Base-by-base conservation (phyloP, 2,329 filamentous ascomycete genomes). In the Exophiala sp. region DNA sequence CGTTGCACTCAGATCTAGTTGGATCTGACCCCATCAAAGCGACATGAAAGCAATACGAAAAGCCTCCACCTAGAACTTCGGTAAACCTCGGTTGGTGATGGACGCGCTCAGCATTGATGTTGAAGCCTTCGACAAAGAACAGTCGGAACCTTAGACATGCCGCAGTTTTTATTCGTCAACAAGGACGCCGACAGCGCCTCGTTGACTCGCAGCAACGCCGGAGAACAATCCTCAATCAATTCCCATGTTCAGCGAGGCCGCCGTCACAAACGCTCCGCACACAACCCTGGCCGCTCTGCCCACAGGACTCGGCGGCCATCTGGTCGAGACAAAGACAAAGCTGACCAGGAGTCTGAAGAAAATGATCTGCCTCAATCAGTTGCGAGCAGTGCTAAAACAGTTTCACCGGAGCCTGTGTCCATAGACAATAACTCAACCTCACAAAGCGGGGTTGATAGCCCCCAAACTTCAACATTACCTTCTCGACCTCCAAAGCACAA, bases 121-220 rank as follows among this genome's bases (percentile, higher is more conserved):
- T 60, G 57, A 55, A 50, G 51, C 40, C 46, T 44, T 47, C 39
- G 50, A n/a, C 42, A 43, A 44, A 10, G 34, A 40, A 44, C 35
- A 48, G 43, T 10, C 16, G 16, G 41, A 46, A 47, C 34, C 47
- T 45, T 24, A 43, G 47, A 45, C 32, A 60, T 61, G 58, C 54
- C 50, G 18, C 47, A 47, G 18, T 62, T 61, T 50, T 34, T 62
- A 40, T 62, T 62, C 49, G 55, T 62, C 41, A 62, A 62, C 46
- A 62, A 62, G 54, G 56, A 57, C 47, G 58, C 58, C 14, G 47
- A 36, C 36, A 60, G 58, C 34, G 34, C 46, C 32, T 57, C 53
- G 36, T 42, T 62, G 41, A 58, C 60, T 16, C 60, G 55, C 38
- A 59, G 60, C 53, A 54, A 53, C 20, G 42, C 60, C 18, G 29